These are phyloP conservation scores for Phytophthora rubi DNA, from an alignment of 352 stramenopile genomes.

Conservation along the genomic window DNA sequence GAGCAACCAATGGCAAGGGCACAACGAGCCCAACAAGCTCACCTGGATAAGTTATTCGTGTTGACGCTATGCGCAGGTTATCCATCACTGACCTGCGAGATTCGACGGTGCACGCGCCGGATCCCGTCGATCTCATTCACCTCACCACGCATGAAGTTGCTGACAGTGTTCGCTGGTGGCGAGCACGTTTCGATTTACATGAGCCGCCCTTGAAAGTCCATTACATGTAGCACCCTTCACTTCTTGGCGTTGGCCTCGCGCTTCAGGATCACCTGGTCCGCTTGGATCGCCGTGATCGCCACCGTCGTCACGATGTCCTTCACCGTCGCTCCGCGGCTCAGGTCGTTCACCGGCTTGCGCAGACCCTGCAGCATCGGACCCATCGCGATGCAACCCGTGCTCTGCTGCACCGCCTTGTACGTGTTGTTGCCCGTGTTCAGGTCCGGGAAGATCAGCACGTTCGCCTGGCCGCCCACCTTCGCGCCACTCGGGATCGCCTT, in stretches of 20 bases:
- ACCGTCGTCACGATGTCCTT: conserved; percentile 93
- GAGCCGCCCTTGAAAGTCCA: neutral
- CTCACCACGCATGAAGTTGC: conserved; percentile 6
- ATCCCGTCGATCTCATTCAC: neutral
- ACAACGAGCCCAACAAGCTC: neutral
- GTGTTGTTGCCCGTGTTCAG: conserved; percentile 91
- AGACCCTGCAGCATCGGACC: conserved; percentile 91
- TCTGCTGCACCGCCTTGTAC: conserved; percentile 91
- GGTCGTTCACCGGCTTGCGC: conserved; percentile 88
- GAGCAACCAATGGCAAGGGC: conserved; percentile 15
- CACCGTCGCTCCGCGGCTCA: conserved; percentile 86
- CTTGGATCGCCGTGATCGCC: conserved; percentile 89
- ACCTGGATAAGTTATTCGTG: conserved; percentile 23
- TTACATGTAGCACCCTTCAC: neutral
- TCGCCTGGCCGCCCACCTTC: conserved; percentile 78
- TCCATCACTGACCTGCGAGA: conserved; percentile 27
- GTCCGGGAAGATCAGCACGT: conserved; percentile 89
- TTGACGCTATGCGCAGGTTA: conserved; percentile 27
- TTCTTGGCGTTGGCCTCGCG: conserved; percentile 24
- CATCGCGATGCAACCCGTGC: conserved; percentile 78
- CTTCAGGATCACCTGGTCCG: conserved; percentile 64
- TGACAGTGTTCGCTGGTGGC: conserved; percentile 5
- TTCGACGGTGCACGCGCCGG: conserved; percentile 7
- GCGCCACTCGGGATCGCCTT: conserved; percentile 64
- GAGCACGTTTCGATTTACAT: conserved; percentile 12